Conservation (phyloP, 306 rosid species). For the Begonia fuchsioides region DNA sequence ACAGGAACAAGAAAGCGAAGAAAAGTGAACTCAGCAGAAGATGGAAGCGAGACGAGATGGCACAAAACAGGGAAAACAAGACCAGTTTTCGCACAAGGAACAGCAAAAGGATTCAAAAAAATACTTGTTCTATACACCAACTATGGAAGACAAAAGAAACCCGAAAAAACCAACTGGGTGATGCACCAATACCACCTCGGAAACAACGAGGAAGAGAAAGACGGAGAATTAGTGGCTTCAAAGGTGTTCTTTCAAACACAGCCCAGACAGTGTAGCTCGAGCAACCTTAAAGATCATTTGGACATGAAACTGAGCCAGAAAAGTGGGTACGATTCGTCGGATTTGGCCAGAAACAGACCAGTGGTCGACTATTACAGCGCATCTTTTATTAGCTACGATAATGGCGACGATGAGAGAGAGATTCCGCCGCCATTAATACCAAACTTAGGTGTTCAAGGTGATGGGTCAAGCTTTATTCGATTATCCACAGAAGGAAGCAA, state of each 20-base stretch:
- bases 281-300: slow-evolving; percentile 18
- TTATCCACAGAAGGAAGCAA: slow-evolving; percentile 37
- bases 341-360: not conserved
- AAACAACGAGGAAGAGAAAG: slow-evolving; percentile 64
- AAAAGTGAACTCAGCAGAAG: slow-evolving; percentile 70
- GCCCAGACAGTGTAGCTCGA: slow-evolving; percentile 61
- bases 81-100: slow-evolving; percentile 25
- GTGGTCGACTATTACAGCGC: not conserved
- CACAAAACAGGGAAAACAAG: slow-evolving; percentile 96
- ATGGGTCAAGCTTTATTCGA: slow-evolving; percentile 39
- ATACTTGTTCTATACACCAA: slow-evolving; percentile 83
- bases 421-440: slow-evolving; percentile 42
- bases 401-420: slow-evolving; percentile 30
- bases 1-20: slow-evolving; percentile 80
- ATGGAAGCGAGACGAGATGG: slow-evolving; percentile 88
- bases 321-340: not conserved
- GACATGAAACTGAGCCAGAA: not conserved
- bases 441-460: slow-evolving; percentile 48
- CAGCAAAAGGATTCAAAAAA: slow-evolving; percentile 71
- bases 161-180: slow-evolving; percentile 82
- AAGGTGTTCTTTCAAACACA: slow-evolving; percentile 84
- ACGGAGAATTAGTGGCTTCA: slow-evolving; percentile 72
- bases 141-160: slow-evolving; percentile 61
- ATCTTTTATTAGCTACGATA: slow-evolving; percentile 28
- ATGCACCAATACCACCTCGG: slow-evolving; percentile 97